These are phyloP conservation scores for Macrolepiota albuminosa DNA, from an alignment of 768 basidiomycete species.

Conservation along the genomic window DNA sequence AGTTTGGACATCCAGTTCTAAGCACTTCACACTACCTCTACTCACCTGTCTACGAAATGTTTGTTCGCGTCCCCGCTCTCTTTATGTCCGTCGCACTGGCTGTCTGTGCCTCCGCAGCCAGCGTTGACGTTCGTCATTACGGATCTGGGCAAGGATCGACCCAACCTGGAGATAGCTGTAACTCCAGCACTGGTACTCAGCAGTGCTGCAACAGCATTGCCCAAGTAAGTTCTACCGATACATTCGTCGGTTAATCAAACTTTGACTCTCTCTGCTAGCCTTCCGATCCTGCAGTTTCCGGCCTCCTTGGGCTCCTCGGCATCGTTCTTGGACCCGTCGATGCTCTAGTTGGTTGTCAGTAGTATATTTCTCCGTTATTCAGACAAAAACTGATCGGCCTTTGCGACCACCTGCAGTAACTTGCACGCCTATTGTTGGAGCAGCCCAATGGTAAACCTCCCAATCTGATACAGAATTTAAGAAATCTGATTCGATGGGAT, in stretches of 20 bases:
- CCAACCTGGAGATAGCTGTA: background rate
- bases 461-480: background rate
- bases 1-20: constrained; percentile 8
- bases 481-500: background rate
- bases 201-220: constrained; percentile 4
- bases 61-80: constrained; percentile 6
- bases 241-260: background rate
- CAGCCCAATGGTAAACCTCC: background rate
- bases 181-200: constrained; percentile 2
- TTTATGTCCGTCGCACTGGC: constrained; percentile 12
- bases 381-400: background rate
- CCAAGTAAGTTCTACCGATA: background rate
- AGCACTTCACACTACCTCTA: background rate
- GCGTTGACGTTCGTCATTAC: constrained; percentile 1
- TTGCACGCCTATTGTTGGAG: constrained; percentile 11
- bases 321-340: constrained; percentile 3
- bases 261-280: background rate
- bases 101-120: constrained; percentile 14
- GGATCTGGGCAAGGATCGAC: background rate
- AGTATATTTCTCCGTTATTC: background rate
- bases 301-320: constrained; percentile 11
- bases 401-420: constrained; percentile 2
- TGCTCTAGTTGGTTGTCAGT: constrained; percentile 14
- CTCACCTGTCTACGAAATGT: constrained; percentile 5
- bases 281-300: background rate